Base-by-base conservation (phyloP, 805 yeast species). In the Wickerhamomyces silvicola region DNA sequence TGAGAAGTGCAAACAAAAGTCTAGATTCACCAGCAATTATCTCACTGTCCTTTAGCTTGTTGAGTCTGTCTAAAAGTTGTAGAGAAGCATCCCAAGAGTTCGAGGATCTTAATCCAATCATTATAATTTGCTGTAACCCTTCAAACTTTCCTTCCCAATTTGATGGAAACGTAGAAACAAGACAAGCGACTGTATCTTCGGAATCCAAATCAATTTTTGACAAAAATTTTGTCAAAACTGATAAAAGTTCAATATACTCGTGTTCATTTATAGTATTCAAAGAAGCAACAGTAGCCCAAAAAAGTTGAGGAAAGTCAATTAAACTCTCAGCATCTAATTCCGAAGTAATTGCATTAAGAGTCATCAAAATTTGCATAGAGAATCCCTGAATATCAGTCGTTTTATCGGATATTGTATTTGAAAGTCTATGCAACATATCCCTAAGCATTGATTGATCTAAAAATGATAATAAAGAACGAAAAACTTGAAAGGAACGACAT, bases 341-440 rank as follows among this genome's bases (percentile, higher is more conserved):
- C 0, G 95, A 92, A 2, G 90, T 83, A 10, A 87, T 78, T 0
- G 97, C 95, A 60, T 90, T 87, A 46, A 92, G 57, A 0, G 98
- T 90, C 97, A 92, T 90, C 41, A 92, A 61, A 33, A 92, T 92
- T 58, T 92, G 98, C 88, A 92, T 84, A 0, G 97, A 80, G 58
- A 94, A 94, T 1, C 96, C 95, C 57, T 90, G 97, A 23, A 92
- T 88, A 45, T 92, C 98, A 1, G 74, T 61, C 9, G 86, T 76
- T 24, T 79, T 86, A 53, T 94, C 99, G 1, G 96, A 78, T 7
- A 92, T 80, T 0, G 99, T 94, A 46, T 87, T 88, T 0, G 96
- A 85, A 19, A 92, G 65, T 38, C 99, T 72, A 35, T 90, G 95
- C 9, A 92, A 64, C 95, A 92, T 85, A 58, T 88, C 97, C 34